A percentile compares a stretch with the other conserved stretches of the same genome.
Conservation (phyloP, 371 early-diverging fungal species). For the Haplosporangium sp. region DNA sequence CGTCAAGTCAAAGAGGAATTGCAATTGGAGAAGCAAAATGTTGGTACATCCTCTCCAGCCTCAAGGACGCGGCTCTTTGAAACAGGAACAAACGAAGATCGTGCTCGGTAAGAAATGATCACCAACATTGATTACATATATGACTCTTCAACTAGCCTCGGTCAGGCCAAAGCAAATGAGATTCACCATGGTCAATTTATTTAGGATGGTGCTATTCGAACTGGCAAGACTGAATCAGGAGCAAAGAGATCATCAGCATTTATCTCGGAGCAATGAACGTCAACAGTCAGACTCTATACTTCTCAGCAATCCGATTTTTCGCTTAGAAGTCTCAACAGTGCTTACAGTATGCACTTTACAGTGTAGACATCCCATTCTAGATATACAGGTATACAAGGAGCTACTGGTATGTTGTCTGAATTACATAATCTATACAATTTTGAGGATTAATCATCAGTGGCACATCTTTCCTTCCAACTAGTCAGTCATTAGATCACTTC, state of each 20-base stretch:
- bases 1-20: constrained; percentile 52
- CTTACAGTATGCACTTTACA: constrained; percentile 22
- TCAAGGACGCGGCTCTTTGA: constrained; percentile 25
- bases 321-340: constrained; percentile 24
- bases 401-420: neutral
- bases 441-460: neutral
- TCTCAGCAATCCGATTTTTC: constrained; percentile 35
- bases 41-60: neutral
- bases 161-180: neutral
- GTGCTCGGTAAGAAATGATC: constrained; percentile 29
- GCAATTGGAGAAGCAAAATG: constrained; percentile 41
- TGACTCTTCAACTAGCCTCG: neutral
- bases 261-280: neutral
- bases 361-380: constrained; percentile 30
- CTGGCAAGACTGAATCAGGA: constrained; percentile 13
- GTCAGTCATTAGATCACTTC: constrained; percentile 21
- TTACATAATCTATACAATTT: neutral
- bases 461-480: constrained; percentile 5
- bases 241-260: constrained; percentile 1
- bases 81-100: constrained; percentile 36
- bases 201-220: constrained; percentile 36
- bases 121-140: neutral
- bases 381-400: constrained; percentile 30
- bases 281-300: neutral
- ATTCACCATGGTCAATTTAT: neutral